A percentile compares a stretch with the other conserved stretches of the same genome.
phyloP scores from a whole-genome alignment of 306 rosid species.

The Cucurbita ficifolia region DNA sequence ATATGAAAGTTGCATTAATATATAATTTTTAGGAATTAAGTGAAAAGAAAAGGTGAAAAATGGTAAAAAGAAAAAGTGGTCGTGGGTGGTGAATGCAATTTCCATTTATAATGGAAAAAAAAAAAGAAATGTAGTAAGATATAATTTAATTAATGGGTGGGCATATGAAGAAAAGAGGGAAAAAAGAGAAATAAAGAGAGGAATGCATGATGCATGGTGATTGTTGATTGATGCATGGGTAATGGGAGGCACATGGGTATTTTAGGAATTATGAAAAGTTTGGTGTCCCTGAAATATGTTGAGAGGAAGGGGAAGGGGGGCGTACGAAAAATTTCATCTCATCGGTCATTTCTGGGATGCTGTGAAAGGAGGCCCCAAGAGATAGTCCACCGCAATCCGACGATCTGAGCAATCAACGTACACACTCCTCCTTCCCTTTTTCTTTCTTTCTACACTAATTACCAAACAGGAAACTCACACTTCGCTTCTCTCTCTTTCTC shows the following conservation, averaged over 20 bases:
- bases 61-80: not conserved
- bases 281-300: constrained; percentile 1
- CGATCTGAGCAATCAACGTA: not conserved
- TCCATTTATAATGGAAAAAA: not conserved
- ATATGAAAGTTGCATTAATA: too few relatives aligned
- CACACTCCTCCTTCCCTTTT: not conserved
- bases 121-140: not conserved
- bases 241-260: not conserved
- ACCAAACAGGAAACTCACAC: not conserved
- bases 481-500: too few relatives aligned
- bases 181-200: too few relatives aligned
- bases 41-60: not conserved
- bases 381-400: not conserved
- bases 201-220: not conserved
- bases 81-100: not conserved
- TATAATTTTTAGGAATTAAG: not conserved
- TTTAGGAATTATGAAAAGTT: not conserved
- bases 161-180: not conserved
- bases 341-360: not conserved
- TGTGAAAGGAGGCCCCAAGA: not conserved
- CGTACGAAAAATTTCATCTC: not conserved
- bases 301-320: not conserved
- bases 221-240: not conserved
- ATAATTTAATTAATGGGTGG: not conserved
- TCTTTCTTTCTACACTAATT: not conserved